These are phyloP conservation scores for Phytophthora sansomeana DNA, from an alignment of 352 stramenopile species.

Conservation along the genomic window DNA sequence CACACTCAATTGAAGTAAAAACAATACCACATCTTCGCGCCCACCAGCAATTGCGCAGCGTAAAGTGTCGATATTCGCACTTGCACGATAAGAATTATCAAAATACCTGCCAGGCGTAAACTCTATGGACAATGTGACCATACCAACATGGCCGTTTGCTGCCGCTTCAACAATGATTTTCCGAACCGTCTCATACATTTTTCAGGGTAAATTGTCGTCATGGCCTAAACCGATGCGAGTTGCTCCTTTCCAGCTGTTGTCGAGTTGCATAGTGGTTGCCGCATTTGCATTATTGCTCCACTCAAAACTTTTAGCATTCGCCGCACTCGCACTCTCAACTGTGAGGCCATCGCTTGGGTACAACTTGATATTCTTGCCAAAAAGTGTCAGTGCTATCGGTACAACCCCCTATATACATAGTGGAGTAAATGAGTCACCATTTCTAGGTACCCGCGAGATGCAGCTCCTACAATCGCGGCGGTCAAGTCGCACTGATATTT, in stretches of 20 bases:
- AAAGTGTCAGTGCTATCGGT: no score
- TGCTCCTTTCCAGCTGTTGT: neutral
- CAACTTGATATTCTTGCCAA: no score
- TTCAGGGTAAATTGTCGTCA: neutral
- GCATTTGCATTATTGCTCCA: no score
- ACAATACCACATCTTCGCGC: slow-evolving; percentile 5
- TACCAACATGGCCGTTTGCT: slow-evolving; percentile 8
- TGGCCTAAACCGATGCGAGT: neutral
- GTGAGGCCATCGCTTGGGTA: no score
- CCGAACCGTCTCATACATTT: neutral
- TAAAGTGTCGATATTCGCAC: neutral
- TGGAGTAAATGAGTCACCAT: neutral
- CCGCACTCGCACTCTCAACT: no score
- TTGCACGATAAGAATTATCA: slow-evolving; percentile 3
- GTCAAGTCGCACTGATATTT: neutral
- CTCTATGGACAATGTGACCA: slow-evolving; percentile 4
- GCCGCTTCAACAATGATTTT: slow-evolving; percentile 14
- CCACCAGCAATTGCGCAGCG: slow-evolving; percentile 1
- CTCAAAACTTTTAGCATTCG: no score
- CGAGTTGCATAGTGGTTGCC: neutral
- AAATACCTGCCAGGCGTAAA: slow-evolving; percentile 9
- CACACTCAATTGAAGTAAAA: slow-evolving; percentile 5
- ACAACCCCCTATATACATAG: neutral
- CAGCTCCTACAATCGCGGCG: neutral
- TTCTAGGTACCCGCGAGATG: neutral